Evolutionary conservation across 345 rosid genomes (phyloP).

Genomic region (Brassica carinata): DNA sequence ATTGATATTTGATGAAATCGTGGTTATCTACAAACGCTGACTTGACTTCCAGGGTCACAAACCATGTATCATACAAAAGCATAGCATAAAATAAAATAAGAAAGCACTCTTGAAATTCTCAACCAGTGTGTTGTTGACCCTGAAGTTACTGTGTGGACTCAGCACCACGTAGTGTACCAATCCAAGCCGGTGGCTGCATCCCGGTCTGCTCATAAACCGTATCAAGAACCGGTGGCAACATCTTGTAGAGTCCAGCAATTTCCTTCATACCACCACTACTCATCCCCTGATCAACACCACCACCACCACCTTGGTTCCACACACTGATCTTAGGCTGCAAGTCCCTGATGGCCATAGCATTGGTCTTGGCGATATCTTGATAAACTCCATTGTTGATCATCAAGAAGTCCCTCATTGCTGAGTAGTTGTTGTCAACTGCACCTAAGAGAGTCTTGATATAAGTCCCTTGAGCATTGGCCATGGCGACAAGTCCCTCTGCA

Average conservation of each 20-base stretch:
- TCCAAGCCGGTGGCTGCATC: background rate
- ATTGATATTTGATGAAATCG: background rate
- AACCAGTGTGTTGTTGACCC: background rate
- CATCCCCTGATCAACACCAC: background rate
- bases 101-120: background rate
- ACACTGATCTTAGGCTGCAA: background rate
- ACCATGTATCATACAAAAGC: background rate
- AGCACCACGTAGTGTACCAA: background rate
- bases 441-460: background rate
- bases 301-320: background rate
- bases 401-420: background rate
- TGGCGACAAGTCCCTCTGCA: background rate
- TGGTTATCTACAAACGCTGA: background rate
- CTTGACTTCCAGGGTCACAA: background rate
- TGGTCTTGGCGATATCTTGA: background rate
- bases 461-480: background rate
- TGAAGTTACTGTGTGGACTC: background rate
- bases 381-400: background rate
- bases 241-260: background rate
- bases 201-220: background rate
- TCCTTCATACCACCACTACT: slow-evolving; percentile 1
- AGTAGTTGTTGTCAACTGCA: background rate
- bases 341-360: background rate
- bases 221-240: background rate
- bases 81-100: background rate